Base-by-base conservation (phyloP, 768 basidiomycete species). In the Tulasnella sp. region DNA sequence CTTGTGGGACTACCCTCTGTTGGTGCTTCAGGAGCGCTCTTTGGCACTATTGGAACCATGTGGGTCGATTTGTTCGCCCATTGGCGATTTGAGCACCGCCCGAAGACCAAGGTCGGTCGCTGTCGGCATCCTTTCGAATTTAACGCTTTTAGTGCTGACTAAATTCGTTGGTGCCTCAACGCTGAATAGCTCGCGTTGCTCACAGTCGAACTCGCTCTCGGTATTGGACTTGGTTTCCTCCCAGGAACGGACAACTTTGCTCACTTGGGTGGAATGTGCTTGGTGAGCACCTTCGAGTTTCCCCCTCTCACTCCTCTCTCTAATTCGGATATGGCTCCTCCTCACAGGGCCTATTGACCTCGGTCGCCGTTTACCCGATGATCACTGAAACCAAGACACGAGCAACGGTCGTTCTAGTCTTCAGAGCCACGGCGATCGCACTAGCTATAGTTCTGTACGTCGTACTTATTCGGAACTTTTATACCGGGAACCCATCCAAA, bases 11-110 rank as follows among this genome's bases (percentile, higher is more conserved):
- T 93, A 28, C 96, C 97, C 0, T 96, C 94, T 18, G 89, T 96
- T 16, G 97, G 97, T 69, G 98, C 97, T 2, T 94, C 93, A 82
- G 97, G 97, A 8, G 96, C 97, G 0, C 93, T 98, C 79, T 96
- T 97, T 80, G 96, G 95, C 22, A 94, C 93, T 2, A 87, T 96
- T 60, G 93, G 93, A 3, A 94, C 94, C 4, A 82, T 2, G 83
- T 95, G 95, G 93, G 92, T 97, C 11, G 97, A 97, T 84, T 87
- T 99, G 20, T 88, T 96, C 58, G 92, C 96, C 3, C 97, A 99
- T 84, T 99, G 97, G 97, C 90, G 90, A 83, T 93, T 96, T 83
- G 92, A 96, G 77, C 92, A 94, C 84, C 89, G 91, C 80, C 98
- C 97, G 14, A 91, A 90, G 24, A 89, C 91, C 80, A 96, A 91